These are phyloP conservation scores for Akanthomyces muscarius DNA, from an alignment of 2,329 filamentous ascomycete genomes.

Conservation along the genomic window DNA sequence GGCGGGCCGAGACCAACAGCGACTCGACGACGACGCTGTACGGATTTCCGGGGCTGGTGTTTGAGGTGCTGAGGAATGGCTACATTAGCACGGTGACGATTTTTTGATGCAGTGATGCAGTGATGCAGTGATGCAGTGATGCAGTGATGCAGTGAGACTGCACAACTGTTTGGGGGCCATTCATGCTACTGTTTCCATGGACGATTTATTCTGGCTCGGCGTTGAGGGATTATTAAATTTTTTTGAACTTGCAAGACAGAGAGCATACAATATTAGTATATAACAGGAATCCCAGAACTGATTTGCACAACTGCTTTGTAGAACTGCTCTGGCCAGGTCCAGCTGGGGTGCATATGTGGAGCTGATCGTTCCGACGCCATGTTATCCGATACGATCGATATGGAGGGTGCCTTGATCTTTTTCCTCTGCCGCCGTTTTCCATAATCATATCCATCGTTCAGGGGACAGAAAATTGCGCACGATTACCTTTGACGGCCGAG, in stretches of 20 bases:
- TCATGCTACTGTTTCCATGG: too few species aligned
- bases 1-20: slow-evolving; percentile 50
- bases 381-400: too few species aligned
- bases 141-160: neutral
- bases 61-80: slow-evolving; percentile 93
- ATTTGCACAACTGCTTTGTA: neutral
- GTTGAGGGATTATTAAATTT: neutral
- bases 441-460: too few species aligned
- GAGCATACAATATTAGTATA: neutral
- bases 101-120: slow-evolving; percentile 49
- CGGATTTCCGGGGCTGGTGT: slow-evolving; percentile 89
- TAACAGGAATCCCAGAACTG: neutral
- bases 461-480: too few species aligned
- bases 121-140: neutral
- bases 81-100: slow-evolving; percentile 85
- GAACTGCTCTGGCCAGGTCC: neutral
- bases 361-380: too few species aligned
- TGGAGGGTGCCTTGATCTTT: too few species aligned
- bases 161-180: neutral
- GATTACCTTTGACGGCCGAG: too few species aligned
- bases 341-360: neutral
- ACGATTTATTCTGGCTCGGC: neutral
- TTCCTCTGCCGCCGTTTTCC: too few species aligned
- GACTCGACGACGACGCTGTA: slow-evolving; percentile 77
- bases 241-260: neutral